Evolutionary conservation across 148 eudicot species (phyloP), one percentile per base, ranked within the genome.

Genomic region (Polygonum maritimum): DNA sequence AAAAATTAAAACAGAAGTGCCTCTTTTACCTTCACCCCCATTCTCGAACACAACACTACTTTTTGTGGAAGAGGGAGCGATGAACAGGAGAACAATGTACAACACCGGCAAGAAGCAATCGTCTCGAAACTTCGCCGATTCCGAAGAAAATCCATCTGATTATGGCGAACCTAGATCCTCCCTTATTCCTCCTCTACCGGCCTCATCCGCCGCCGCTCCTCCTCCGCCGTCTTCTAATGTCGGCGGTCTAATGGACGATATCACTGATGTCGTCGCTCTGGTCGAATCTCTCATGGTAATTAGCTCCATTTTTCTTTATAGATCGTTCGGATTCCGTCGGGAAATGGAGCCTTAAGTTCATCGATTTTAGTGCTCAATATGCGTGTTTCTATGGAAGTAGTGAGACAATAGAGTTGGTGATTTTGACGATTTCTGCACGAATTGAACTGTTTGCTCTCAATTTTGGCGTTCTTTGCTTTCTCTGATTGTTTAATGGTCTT

Each of bases 251-350:
- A 41, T 41, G 52, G 54, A 72, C 52, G 75, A 72, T 22, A 33
- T 72, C 49, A 54, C 54, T 26, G 75, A 72, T 72, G 52, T 72
- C 75, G 75, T 72, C 21, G 21, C 18, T 6, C 75, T 72, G 8
- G 75, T 72, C 26, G 35, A 72, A 72, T 19, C 75, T 26, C 52
- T 72, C 52, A 72, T 72, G 52, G 75, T 72, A 72, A 72, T 72
- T 21, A 11, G 16, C 75, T 48, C 52, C 54, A 40, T n/a, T 21
- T 48, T 12, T 31, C 74, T 44, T 6, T 72, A 72, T 8, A 71
- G 16, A 40, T 71, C 52, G 19, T 14, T 21, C 74, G 19, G 12
- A 9, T 39, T 41, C 74, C 49, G 13, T 11, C 3, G 19, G 33
- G 26, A 72, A 38, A 44, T 72, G 33, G 15, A 47, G 52, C 5